phyloP scores from a whole-genome alignment of 352 stramenopile genomes.

The Globisporangium barbulae region DNA sequence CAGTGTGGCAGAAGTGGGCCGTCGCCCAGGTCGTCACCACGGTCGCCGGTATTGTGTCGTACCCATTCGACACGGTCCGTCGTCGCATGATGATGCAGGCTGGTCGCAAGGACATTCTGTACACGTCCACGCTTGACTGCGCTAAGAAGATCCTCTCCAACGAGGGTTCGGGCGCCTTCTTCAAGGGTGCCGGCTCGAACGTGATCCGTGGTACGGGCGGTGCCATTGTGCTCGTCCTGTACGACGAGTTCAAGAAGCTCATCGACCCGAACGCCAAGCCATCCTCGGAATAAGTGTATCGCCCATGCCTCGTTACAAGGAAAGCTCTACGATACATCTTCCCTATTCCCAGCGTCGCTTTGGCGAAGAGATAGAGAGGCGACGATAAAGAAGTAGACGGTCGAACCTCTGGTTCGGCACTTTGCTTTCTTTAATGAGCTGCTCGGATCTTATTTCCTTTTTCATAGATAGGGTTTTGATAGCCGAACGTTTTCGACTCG shows the following conservation, averaged over 20 bases:
- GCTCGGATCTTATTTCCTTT: neutral
- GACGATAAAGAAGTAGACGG: conserved; percentile 13
- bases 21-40: conserved; percentile 92
- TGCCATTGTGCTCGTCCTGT: conserved; percentile 98
- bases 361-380: neutral
- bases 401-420: conserved; percentile 8
- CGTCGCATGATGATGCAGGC: conserved; percentile 98
- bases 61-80: conserved; percentile 96
- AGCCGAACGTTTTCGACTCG: neutral
- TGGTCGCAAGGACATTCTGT: conserved; percentile 96
- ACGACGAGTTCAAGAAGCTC: conserved; percentile 98
- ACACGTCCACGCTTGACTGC: conserved; percentile 97
- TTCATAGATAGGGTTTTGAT: conserved; percentile 15
- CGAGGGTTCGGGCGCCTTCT: conserved; percentile 95
- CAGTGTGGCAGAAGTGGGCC: conserved; percentile 89
- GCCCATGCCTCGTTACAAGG: neutral
- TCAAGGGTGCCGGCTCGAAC: conserved; percentile 99
- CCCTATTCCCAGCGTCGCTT: neutral
- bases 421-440: neutral
- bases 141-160: conserved; percentile 96
- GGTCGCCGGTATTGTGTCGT: conserved; percentile 92
- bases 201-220: conserved; percentile 98
- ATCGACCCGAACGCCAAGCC: conserved; percentile 58
- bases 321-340: neutral
- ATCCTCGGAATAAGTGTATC: conserved; percentile 42